These are phyloP conservation scores for Pelargonium nanum DNA, from an alignment of 345 rosid species.

Conservation along the genomic window DNA sequence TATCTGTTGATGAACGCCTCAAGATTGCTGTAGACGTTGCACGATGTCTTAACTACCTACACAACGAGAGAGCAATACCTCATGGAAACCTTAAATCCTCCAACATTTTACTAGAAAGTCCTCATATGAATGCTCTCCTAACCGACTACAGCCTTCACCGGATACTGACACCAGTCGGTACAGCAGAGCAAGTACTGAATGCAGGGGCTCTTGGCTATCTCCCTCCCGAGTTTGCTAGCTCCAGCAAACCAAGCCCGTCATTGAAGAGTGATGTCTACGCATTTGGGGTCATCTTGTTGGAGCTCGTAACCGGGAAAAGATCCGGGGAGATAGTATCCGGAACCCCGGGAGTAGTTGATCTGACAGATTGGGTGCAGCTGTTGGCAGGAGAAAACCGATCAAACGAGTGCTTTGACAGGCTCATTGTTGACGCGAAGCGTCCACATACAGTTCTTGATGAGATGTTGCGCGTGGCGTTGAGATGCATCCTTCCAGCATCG, in stretches of 20 bases:
- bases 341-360: constrained; percentile 53
- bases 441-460: constrained; percentile 27
- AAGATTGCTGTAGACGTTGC: constrained; percentile 48
- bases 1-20: constrained; percentile 52
- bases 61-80: constrained; percentile 73
- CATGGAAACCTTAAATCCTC: constrained; percentile 91
- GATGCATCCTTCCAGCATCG: constrained; percentile 61
- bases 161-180: constrained; percentile 62
- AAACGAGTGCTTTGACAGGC: constrained; percentile 49
- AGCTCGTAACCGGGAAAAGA: constrained; percentile 62
- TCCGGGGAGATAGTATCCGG: constrained; percentile 55
- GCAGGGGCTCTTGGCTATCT: constrained; percentile 83
- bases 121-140: constrained; percentile 39
- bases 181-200: constrained; percentile 79
- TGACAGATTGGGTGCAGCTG: constrained; percentile 71
- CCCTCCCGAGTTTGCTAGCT: constrained; percentile 87
- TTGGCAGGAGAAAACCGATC: constrained; percentile 44
- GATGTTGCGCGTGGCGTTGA: constrained; percentile 54
- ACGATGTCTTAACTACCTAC: constrained; percentile 68
- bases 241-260: constrained; percentile 77
- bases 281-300: constrained; percentile 64
- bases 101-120: constrained; percentile 54
- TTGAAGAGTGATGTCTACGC: constrained; percentile 80
- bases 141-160: constrained; percentile 87
- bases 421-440: constrained; percentile 22